Conservation (phyloP, 768 basidiomycete genomes). For the Coprinellus micaceus region DNA sequence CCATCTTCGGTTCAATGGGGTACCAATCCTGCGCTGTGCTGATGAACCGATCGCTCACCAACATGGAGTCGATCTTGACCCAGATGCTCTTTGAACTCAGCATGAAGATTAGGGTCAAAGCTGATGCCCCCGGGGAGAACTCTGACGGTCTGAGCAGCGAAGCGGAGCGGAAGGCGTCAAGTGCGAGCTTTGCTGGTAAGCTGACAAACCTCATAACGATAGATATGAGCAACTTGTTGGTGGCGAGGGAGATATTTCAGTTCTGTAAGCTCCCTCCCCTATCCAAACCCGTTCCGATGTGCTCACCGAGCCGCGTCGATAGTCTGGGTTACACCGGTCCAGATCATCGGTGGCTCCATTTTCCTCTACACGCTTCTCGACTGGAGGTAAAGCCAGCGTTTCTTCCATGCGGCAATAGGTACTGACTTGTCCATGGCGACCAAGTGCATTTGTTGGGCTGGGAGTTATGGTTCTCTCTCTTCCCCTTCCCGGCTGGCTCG, state of each 20-base stretch:
- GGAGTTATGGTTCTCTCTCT: constrained; percentile 1
- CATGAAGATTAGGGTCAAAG: constrained; percentile 58
- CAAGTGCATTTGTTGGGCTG: constrained; percentile 8
- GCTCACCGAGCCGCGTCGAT: neutral
- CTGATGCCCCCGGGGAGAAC: constrained; percentile 24
- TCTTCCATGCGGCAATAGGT: neutral
- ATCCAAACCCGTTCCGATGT: neutral
- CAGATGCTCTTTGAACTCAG: constrained; percentile 40
- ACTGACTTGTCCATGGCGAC: neutral
- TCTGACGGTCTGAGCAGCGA: neutral
- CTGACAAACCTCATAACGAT: constrained; percentile 72
- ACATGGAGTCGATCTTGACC: constrained; percentile 41
- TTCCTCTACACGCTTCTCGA: constrained; percentile 47
- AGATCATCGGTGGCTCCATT: constrained; percentile 34
- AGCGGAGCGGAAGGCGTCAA: neutral
- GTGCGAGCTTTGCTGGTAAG: constrained; percentile 54
- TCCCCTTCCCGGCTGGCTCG: constrained; percentile 22
- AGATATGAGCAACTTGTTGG: constrained; percentile 39
- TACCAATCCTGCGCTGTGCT: constrained; percentile 33
- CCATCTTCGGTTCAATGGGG: constrained; percentile 14
- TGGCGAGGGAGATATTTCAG: constrained; percentile 16
- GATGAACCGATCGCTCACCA: constrained; percentile 45
- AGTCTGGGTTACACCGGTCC: constrained; percentile 40
- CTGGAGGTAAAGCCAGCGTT: constrained; percentile 34
- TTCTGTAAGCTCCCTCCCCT: neutral